A percentile compares a stretch with the other conserved stretches of the same genome.
phyloP scores from a whole-genome alignment of 108 stramenopile species.

The Cyclotella choctawhatcheeana region DNA sequence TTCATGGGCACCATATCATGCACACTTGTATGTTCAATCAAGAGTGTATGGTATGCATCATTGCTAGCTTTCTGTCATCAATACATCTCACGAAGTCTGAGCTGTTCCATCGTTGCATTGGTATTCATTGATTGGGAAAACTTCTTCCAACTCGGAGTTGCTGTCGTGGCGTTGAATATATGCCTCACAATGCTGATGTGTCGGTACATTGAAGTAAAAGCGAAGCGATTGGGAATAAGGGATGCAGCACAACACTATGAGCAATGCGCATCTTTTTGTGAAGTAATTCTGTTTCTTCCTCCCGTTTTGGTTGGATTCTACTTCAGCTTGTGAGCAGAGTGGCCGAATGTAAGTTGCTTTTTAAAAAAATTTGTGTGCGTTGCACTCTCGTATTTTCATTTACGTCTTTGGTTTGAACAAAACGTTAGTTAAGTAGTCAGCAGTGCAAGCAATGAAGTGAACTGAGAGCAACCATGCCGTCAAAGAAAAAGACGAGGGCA shows the following conservation, averaged over 20 bases:
- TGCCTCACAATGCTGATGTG: slow-evolving; percentile 9
- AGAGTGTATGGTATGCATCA: slow-evolving; percentile 2
- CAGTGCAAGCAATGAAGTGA: too few species aligned
- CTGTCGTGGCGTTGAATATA: slow-evolving; percentile 8
- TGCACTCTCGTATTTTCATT: too few species aligned
- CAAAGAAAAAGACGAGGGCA: too few species aligned
- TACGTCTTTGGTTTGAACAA: too few species aligned
- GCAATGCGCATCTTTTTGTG: not conserved
- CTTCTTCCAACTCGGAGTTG: not conserved
- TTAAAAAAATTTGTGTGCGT: too few species aligned
- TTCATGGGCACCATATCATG: slow-evolving; percentile 12
- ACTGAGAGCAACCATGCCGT: too few species aligned
- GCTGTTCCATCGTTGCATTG: slow-evolving; percentile 10
- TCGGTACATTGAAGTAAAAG: not conserved
- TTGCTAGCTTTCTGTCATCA: slow-evolving; percentile 11
- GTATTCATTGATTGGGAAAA: slow-evolving; percentile 18
- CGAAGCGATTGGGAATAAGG: not conserved
- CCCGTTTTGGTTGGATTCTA: slow-evolving; percentile 2
- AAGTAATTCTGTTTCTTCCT: not conserved
- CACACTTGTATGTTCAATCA: not conserved
- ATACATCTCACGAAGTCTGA: slow-evolving; percentile 23
- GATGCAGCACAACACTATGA: not conserved
- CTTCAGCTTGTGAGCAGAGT: too few species aligned
- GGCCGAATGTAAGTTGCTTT: too few species aligned
- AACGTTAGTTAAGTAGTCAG: too few species aligned